phyloP scores from a whole-genome alignment of 1,139 yeast species.

The Lodderomyces parapsilosis region DNA sequence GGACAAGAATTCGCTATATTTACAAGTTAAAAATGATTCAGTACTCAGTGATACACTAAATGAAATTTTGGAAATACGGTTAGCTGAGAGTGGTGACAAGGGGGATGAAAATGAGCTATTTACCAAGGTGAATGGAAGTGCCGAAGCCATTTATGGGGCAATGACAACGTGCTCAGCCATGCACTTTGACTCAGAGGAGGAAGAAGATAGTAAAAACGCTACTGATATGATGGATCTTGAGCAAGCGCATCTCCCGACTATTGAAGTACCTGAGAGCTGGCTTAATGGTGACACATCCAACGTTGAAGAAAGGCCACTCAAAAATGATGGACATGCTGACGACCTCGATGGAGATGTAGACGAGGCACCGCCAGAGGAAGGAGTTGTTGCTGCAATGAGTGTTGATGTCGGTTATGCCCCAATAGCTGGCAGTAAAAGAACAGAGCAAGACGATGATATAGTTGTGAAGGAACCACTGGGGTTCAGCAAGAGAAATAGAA shows the following conservation, averaged over 20 bases:
- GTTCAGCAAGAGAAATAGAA: slow-evolving; percentile 6
- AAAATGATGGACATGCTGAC: slow-evolving; percentile 38
- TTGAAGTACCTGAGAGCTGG: slow-evolving; percentile 26
- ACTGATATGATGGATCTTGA: slow-evolving; percentile 11
- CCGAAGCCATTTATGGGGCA: slow-evolving; percentile 30
- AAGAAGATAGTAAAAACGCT: slow-evolving; percentile 22
- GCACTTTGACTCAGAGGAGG: slow-evolving; percentile 29
- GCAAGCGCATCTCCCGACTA: slow-evolving; percentile 10
- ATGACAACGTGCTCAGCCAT: slow-evolving; percentile 40
- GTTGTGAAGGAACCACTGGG: too few relatives aligned
- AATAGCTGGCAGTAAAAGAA: slow-evolving; percentile 34
- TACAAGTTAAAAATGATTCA: slow-evolving; percentile 14
- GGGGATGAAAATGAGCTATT: slow-evolving; percentile 3
- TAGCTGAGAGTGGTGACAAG: neutral
- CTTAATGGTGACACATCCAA: slow-evolving; percentile 7
- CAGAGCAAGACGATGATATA: slow-evolving; percentile 14
- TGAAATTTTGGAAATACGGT: neutral
- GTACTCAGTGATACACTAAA: neutral
- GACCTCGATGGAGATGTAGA: slow-evolving; percentile 38
- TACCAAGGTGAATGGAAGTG: neutral
- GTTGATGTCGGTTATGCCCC: slow-evolving; percentile 44
- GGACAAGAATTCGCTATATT: slow-evolving; percentile 26
- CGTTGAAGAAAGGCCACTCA: slow-evolving; percentile 11
- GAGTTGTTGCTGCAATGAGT: slow-evolving; percentile 42
- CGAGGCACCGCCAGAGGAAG: slow-evolving; percentile 15